phyloP scores from a whole-genome alignment of 2,329 filamentous ascomycete genomes.

The Pseudogymnoascus sp. region DNA sequence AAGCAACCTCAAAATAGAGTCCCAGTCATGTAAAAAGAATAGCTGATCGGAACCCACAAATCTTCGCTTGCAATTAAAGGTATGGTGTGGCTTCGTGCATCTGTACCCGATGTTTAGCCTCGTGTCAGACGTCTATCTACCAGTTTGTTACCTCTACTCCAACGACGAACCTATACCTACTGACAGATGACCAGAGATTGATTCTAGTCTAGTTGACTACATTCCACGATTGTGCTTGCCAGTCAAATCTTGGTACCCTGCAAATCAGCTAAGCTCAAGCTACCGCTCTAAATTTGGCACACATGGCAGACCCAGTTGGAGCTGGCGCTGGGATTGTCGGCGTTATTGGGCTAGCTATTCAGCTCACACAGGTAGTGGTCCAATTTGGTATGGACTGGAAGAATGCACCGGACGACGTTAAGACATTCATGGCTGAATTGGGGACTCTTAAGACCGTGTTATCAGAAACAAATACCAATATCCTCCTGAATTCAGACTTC shows the following conservation, averaged over 20 bases:
- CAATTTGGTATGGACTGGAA: conserved; percentile 20
- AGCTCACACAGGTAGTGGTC: conserved; percentile 17
- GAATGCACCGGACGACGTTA: conserved; percentile 18
- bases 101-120: neutral
- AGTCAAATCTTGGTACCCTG: neutral
- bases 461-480: conserved; percentile 15
- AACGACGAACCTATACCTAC: neutral
- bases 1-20: neutral
- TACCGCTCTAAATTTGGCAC: neutral
- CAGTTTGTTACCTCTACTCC: neutral
- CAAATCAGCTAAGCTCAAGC: neutral
- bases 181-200: neutral
- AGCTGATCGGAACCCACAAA: neutral
- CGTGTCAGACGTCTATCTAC: neutral
- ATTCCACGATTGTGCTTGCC: neutral
- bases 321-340: conserved; percentile 17
- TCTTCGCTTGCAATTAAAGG: neutral
- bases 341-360: conserved; percentile 17
- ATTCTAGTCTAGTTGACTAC: neutral
- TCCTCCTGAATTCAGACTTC: conserved; percentile 20
- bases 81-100: neutral
- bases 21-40: neutral
- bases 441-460: conserved; percentile 17
- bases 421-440: conserved; percentile 18
- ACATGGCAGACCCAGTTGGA: conserved; percentile 19